Base-by-base conservation (phyloP, 225 moss, liverwort and hornwort species). In the Ulota crispa region DNA sequence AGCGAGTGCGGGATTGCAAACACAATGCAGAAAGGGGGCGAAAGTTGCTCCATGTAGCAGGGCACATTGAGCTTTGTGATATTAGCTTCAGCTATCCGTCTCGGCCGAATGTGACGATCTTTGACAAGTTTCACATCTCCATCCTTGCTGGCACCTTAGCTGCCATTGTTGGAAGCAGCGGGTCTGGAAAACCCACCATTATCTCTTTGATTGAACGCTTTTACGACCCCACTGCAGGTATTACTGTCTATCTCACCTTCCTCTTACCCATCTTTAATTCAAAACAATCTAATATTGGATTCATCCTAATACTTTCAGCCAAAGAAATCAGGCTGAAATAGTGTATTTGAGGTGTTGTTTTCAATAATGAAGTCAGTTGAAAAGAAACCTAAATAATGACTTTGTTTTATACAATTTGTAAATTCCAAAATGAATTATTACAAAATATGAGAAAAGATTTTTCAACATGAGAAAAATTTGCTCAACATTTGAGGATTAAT, bases 51-150 rank as follows among this genome's bases (percentile, higher is more conserved):
- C 76, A 86, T 18, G 86, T 98, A n/a, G 87, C 84, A 34, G 97
- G 97, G 57, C 81, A 92, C 61, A 92, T 98, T 59, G 95, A 95
- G 86, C 91, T 98, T 77, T 78, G 89, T 20, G 72, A 92, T 55
- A 88, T 98, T 15, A 87, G 86, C 72, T 98, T 98, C 87, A 92
- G 92, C 88, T 98, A 98, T 64, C 95, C 97, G 19, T 93, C 97
- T 78, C 93, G 97, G 30, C 95, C 94, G 23, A 87, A 90, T n/a
- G 84, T 94, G 42, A 87, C 87, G 84, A 86, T 98, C 43, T 94
- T 98, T 56, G 92, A 95, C 71, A 87, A 87, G 52, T 94, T 98
- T 64, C 90, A 83, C 72, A 85, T 95, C 59, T 84, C 85, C 34
- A 98, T 98, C 77, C 89, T 93, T 75, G 92, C 97, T 16, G 95